phyloP scores from a whole-genome alignment of 2,329 filamentous ascomycete genomes.

The Monosporascus cannonballus region DNA sequence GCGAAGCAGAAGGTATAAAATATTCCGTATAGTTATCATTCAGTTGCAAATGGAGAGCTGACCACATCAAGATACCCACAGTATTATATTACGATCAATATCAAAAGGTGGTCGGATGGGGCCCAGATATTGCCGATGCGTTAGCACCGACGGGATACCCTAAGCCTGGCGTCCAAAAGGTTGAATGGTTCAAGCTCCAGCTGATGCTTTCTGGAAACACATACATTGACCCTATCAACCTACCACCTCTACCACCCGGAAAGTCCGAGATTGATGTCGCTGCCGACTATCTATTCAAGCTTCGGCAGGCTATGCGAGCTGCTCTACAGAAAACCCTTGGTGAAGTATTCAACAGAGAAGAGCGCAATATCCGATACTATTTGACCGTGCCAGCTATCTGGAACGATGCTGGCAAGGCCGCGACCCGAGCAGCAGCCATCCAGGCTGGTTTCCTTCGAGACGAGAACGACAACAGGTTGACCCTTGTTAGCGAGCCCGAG shows the following conservation, averaged over 20 bases:
- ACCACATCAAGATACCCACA: slow-evolving; percentile 73
- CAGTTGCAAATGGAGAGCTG: slow-evolving; percentile 11
- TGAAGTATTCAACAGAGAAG: slow-evolving; percentile 96
- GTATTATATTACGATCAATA: slow-evolving; percentile 99
- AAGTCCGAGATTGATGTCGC: slow-evolving; percentile 99
- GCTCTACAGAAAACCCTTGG: slow-evolving; percentile 94
- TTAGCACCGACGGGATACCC: slow-evolving; percentile 95
- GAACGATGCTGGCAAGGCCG: slow-evolving; percentile 98
- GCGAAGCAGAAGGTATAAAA: slow-evolving; percentile 89
- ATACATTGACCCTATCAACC: slow-evolving; percentile 98
- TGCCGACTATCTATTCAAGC: slow-evolving; percentile 98
- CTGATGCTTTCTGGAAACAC: slow-evolving; percentile 98
- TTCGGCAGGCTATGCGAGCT: slow-evolving; percentile 93
- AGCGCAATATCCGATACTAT: slow-evolving; percentile 96
- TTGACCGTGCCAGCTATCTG: slow-evolving; percentile 98
- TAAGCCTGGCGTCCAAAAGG: slow-evolving; percentile 96
- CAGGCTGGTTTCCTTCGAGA: slow-evolving; percentile 95
- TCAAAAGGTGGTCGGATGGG: slow-evolving; percentile 99
- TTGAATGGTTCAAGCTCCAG: slow-evolving; percentile 99
- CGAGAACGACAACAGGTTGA: slow-evolving; percentile 94
- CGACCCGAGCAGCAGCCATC: slow-evolving; percentile 90
- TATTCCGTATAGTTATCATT: neutral
- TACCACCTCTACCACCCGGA: slow-evolving; percentile 91
- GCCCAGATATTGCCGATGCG: slow-evolving; percentile 94
- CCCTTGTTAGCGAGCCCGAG: slow-evolving; percentile 92